Percentiles rank a stretch among this genome's conserved stretches.
Evolutionary conservation across 495 filamentous ascomycete species (phyloP).

Genomic region (Daldinia bambusicola): DNA sequence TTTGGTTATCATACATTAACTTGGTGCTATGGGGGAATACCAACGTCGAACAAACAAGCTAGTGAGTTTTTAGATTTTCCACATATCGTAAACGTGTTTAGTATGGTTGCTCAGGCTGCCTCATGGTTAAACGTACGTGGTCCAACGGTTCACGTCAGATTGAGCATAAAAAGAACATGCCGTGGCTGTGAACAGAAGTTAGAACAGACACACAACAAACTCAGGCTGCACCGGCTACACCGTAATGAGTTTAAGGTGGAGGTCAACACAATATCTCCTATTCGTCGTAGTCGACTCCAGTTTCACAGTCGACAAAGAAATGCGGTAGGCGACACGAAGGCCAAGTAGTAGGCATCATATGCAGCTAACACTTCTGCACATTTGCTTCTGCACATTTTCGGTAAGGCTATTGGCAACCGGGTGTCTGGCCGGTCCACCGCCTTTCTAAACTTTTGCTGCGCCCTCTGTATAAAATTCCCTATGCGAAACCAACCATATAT

Average conservation of each 20-base stretch:
- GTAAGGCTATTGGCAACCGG: slow-evolving; percentile 1
- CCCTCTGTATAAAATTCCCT: neutral
- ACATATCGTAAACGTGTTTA: too few species aligned
- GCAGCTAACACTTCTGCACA: slow-evolving; percentile 12
- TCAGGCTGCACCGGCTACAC: neutral
- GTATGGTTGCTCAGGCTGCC: neutral
- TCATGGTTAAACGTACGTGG: neutral
- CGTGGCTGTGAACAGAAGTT: neutral
- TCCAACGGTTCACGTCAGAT: neutral
- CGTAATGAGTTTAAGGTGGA: neutral
- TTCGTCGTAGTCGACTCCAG: slow-evolving; percentile 4
- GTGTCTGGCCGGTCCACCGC: neutral
- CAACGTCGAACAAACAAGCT: too few species aligned
- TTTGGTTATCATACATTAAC: too few species aligned
- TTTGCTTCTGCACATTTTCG: slow-evolving; percentile 5
- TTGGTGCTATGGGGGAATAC: too few species aligned
- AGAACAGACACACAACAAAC: slow-evolving; percentile 10
- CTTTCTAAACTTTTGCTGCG: slow-evolving; percentile 5
- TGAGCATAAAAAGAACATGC: neutral
- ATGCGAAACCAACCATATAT: neutral
- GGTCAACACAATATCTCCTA: slow-evolving; percentile 12
- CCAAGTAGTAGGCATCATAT: slow-evolving; percentile 5
- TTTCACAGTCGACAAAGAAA: slow-evolving; percentile 28
- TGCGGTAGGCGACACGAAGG: slow-evolving; percentile 1
- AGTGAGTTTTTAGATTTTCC: too few species aligned